Base-by-base conservation (phyloP, 2,329 filamentous ascomycete species). In the Drechslera avenae region DNA sequence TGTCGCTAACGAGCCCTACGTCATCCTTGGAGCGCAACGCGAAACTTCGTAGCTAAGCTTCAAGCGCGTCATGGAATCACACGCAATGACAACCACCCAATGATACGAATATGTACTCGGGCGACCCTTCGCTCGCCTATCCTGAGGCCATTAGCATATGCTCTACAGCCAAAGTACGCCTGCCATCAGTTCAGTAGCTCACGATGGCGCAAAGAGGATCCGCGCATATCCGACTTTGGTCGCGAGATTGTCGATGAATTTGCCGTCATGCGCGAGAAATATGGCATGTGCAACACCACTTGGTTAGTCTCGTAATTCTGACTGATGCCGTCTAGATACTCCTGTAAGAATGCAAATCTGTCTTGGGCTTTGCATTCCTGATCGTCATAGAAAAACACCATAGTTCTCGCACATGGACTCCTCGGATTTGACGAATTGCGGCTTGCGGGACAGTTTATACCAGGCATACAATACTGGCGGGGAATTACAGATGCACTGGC, bases 351-450 rank as follows among this genome's bases (percentile, higher is more conserved):
- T 14, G 14, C 23, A 1, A 26, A 12, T 9, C 10, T 17, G 21
- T 14, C 18, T 35, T 16, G 39, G 12, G 76, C 71, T 28, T 71
- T 42, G 70, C 79, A 21, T 33, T 23, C 18, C 58, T 66, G 30
- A 65, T 34, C 28, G 6, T 6, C 14, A 13, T 39, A 73, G 34
- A 81, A 82, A 63, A 67, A 86, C 60, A 82, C 83, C 2, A 80
- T 87, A 44, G 79, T 87, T 40, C 80, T 87, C 8, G 84, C 84
- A 4, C 84, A 87, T 70, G 84, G 84, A n/a, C 76, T 87, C 9
- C 73, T 87, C 16, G 84, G 84, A n/a, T 87, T 87, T 66, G 82
- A 86, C 58, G 83, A 86, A 64, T 68, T 86, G 8, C 81, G 77
- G 13, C 73, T 84, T 4, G 81, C 77, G 2, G 83, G 83, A 1